These are phyloP conservation scores for Skeletonema tropicum DNA, from an alignment of 108 stramenopile species.

Conservation along the genomic window DNA sequence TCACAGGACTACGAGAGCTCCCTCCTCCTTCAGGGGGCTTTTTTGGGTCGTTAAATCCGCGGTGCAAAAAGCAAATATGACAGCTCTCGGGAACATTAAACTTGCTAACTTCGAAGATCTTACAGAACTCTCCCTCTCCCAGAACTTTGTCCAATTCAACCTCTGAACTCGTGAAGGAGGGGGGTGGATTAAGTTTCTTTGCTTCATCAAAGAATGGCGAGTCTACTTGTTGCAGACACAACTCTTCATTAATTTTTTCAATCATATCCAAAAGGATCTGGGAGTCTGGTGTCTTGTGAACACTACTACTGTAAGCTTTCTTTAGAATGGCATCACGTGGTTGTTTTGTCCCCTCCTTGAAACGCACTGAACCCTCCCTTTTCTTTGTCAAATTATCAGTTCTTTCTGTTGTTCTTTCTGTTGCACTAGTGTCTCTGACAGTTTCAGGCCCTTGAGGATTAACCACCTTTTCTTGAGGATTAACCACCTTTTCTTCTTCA, in stretches of 20 bases:
- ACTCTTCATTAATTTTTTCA: constrained; percentile 23
- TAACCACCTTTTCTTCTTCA: no score
- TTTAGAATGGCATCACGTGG: background rate
- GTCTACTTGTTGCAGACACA: constrained; percentile 24
- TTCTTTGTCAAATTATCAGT: background rate
- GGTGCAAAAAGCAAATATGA: constrained; percentile 49
- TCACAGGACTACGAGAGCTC: background rate
- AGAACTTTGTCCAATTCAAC: constrained; percentile 47
- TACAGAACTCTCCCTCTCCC: constrained; percentile 70
- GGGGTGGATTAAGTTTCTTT: background rate
- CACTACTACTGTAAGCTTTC: background rate
- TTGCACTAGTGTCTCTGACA: background rate
- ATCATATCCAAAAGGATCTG: constrained; percentile 16
- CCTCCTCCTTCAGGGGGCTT: constrained; percentile 18
- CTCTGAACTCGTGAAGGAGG: constrained; percentile 46
- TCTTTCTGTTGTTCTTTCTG: background rate
- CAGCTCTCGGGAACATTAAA: constrained; percentile 41
- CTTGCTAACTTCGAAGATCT: constrained; percentile 55
- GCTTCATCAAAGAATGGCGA: constrained; percentile 35
- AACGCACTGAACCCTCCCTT: constrained; percentile 1
- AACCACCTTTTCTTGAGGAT: no score
- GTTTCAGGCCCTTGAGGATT: constrained; percentile 21
- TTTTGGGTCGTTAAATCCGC: constrained; percentile 35
- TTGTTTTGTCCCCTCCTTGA: background rate
- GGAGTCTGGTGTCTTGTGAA: constrained; percentile 27